Base-by-base conservation (phyloP, 257 asterid genomes). In the Paulownia fortunei region DNA sequence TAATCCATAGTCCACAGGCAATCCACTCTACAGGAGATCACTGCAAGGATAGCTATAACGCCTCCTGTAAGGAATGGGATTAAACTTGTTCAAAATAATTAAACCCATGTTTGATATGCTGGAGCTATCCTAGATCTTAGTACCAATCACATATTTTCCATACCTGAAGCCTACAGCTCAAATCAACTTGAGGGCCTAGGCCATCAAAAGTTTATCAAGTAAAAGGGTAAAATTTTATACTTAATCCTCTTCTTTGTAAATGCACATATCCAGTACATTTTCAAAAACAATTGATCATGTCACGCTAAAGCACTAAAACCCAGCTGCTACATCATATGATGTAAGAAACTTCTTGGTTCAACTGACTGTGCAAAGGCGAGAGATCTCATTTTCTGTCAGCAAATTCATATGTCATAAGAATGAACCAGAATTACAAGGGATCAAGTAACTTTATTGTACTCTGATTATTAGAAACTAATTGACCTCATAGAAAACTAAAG, bases 401-500 rank as follows among this genome's bases (percentile, higher is more conserved):
- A 46, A 46, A 46, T 13, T 46, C 54, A 46, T 15, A 46, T 46
- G 18, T n/a, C 2, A 46, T 15, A 12, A 46, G n/a, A 0, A 12
- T 46, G 54, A 46, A 15, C 4, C 6, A 13, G 11, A 46, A 46
- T 0, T 46, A 46, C 5, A 5, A 46, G 5, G 11, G 8, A 41
- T 8, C 10, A 2, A 41, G 47, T 41, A 41, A 41, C 47, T 7
- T 2, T 49, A 19, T 30, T 54, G 47, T 59, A 49, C 60, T 41
- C 74, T 7, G 42, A 68, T 34, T 34, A 23, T 6, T n/a, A 65
- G 41, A 70, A 46, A 62, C 62, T 24, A 0, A 56, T 18, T 69
- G 21, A 36, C 76, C 49, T 11, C 39, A 27, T 19, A 37, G 75
- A 52, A 78, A 72, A 37, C 12, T 49, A 24, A 39, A 44, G 49